These are phyloP conservation scores for Pontederia paniculata DNA, from an alignment of 176 grass and related monocot species.

Conservation along the genomic window DNA sequence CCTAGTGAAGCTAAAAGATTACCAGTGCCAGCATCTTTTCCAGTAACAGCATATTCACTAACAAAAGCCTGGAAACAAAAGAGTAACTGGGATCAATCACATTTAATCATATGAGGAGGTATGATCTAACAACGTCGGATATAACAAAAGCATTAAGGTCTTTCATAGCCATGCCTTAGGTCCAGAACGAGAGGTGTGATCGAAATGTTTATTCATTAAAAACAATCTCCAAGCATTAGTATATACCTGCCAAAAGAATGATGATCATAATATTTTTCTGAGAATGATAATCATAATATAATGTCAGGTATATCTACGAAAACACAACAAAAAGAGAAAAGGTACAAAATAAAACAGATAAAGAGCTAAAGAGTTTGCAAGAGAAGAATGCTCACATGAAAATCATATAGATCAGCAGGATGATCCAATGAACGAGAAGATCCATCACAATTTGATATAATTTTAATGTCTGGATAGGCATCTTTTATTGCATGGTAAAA, in stretches of 20 bases:
- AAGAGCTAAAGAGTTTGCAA: not conserved
- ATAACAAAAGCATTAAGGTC: not conserved
- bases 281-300: slow-evolving; percentile 7
- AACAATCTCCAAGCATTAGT: slow-evolving; percentile 60
- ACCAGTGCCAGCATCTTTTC: slow-evolving; percentile 50
- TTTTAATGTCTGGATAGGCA: slow-evolving; percentile 74
- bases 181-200: slow-evolving; percentile 44
- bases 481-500: slow-evolving; percentile 67
- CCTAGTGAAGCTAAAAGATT: slow-evolving; percentile 65
- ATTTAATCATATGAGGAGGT: slow-evolving; percentile 1
- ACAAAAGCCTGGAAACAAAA: slow-evolving; percentile 58
- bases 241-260: slow-evolving; percentile 60
- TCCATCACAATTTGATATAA: slow-evolving; percentile 84
- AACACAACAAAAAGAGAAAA: no score
- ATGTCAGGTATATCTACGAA: no score
- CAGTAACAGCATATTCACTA: slow-evolving; percentile 67
- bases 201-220: slow-evolving; percentile 50
- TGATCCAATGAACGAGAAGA: slow-evolving; percentile 60
- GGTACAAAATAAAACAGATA: no score
- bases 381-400: slow-evolving; percentile 46
- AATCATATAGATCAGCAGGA: slow-evolving; percentile 82
- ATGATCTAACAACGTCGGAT: not conserved
- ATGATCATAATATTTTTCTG: no score
- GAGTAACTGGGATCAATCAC: not conserved
- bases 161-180: slow-evolving; percentile 46